A percentile compares a stretch with the other conserved stretches of the same genome.
phyloP scores from a whole-genome alignment of 768 basidiomycete genomes.

The Russula vinacea region DNA sequence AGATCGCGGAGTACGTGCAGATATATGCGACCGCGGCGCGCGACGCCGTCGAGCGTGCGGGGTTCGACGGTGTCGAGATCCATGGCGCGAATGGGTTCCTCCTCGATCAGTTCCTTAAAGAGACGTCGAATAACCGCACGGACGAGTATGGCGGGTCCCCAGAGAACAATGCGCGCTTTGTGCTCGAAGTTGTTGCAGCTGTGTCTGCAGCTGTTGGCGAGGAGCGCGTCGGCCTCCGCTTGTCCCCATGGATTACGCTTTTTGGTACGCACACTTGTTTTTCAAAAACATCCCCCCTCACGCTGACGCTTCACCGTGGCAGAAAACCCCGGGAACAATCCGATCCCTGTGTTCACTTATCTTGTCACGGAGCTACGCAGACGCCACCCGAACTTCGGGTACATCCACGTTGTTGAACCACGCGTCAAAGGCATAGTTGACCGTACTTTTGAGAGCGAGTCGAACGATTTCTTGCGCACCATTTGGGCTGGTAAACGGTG shows the following conservation, averaged over 20 bases:
- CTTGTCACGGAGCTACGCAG: conserved; percentile 43
- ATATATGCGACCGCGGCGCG: not conserved
- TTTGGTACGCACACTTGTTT: not conserved
- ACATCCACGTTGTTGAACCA: conserved; percentile 41
- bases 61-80: conserved; percentile 36
- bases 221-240: conserved; percentile 42
- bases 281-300: not conserved
- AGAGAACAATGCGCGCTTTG: conserved; percentile 48
- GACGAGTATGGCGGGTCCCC: conserved; percentile 50
- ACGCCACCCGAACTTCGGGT: conserved; percentile 43
- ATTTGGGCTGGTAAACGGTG: conserved; percentile 45
- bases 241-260: conserved; percentile 36
- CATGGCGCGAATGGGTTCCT: conserved; percentile 38
- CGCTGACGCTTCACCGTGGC: not conserved
- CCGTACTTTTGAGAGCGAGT: conserved; percentile 20
- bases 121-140: conserved; percentile 40
- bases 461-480: conserved; percentile 45
- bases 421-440: conserved; percentile 22
- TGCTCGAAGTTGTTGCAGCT: conserved; percentile 43
- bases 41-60: not conserved
- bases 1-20: conserved; percentile 36
- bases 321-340: conserved; percentile 52
- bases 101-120: conserved; percentile 44
- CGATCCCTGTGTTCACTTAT: conserved; percentile 53
- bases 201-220: conserved; percentile 43